Conservation (phyloP, 192 early-diverging fungal species). For the Mortierella claussenii region DNA sequence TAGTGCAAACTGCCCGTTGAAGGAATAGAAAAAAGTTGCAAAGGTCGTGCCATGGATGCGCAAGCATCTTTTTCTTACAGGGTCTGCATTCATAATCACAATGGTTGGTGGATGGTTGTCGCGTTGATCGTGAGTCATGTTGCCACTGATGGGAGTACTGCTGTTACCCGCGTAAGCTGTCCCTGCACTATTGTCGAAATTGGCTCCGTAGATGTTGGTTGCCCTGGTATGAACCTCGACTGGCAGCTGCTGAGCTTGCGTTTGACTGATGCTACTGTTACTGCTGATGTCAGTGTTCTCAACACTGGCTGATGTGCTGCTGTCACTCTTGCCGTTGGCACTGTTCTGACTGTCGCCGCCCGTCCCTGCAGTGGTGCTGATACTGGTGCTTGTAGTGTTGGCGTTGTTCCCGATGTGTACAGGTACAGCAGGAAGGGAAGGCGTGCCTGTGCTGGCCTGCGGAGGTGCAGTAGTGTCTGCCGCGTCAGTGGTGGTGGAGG, state of each 20-base stretch:
- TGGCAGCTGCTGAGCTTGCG: background rate
- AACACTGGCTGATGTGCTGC: no score
- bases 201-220: conserved; percentile 20
- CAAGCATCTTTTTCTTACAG: conserved; percentile 42
- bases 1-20: no score
- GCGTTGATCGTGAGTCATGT: conserved; percentile 36
- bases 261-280: conserved; percentile 3
- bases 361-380: no score
- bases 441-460: background rate
- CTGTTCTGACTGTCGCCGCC: background rate
- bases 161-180: no score
- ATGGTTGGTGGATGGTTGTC: conserved; percentile 39
- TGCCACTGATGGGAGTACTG: conserved; percentile 11
- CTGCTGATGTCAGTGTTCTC: conserved; percentile 15
- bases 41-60: background rate
- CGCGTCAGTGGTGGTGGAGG: background rate
- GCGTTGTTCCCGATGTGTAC: conserved; percentile 1
- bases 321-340: conserved; percentile 10
- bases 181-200: background rate
- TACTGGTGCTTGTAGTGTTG: conserved; percentile 1
- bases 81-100: conserved; percentile 50
- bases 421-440: conserved; percentile 1
- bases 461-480: conserved; percentile 3
- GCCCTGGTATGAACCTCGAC: conserved; percentile 23
- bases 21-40: background rate